phyloP scores from a whole-genome alignment of 108 stramenopile genomes.

The Schizochytrium sp. region DNA sequence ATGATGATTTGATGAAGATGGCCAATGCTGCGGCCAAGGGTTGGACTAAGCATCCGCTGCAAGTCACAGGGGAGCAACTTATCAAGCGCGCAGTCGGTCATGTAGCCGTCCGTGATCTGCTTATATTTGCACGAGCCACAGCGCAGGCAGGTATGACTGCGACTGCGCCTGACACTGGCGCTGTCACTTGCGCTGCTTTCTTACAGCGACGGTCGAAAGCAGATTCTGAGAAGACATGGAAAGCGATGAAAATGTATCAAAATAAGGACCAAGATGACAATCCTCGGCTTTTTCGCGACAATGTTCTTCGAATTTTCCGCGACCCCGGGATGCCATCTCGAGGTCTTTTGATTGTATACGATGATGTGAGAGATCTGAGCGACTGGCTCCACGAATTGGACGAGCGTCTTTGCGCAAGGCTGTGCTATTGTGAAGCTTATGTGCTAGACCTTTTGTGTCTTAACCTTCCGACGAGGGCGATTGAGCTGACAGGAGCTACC shows the following conservation, averaged over 20 bases:
- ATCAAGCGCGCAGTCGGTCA: conserved; percentile 14
- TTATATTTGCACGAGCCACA: conserved; percentile 39
- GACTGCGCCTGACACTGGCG: background rate
- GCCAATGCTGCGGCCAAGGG: conserved; percentile 24
- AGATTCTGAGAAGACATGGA: conserved; percentile 2
- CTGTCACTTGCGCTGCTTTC: conserved; percentile 54
- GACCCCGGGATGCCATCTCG: conserved; percentile 7
- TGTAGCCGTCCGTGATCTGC: conserved; percentile 51
- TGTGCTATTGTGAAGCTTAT: background rate
- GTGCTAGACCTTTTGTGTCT: conserved; percentile 35
- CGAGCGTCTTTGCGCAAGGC: conserved; percentile 43
- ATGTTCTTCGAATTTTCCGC: background rate
- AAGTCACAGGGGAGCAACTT: background rate
- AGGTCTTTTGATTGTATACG: conserved; percentile 56
- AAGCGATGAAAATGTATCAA: background rate
- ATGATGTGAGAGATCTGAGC: conserved; percentile 29
- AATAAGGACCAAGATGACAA: background rate
- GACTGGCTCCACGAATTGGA: conserved; percentile 62
- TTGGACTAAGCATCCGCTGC: conserved; percentile 21
- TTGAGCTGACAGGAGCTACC: background rate
- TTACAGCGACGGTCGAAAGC: conserved; percentile 15
- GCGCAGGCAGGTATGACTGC: background rate
- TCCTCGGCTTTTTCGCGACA: background rate
- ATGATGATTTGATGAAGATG: background rate
- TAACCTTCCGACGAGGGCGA: conserved; percentile 1